phyloP scores from a whole-genome alignment of 2,329 filamentous ascomycete genomes.

The Zalaria sp. region DNA sequence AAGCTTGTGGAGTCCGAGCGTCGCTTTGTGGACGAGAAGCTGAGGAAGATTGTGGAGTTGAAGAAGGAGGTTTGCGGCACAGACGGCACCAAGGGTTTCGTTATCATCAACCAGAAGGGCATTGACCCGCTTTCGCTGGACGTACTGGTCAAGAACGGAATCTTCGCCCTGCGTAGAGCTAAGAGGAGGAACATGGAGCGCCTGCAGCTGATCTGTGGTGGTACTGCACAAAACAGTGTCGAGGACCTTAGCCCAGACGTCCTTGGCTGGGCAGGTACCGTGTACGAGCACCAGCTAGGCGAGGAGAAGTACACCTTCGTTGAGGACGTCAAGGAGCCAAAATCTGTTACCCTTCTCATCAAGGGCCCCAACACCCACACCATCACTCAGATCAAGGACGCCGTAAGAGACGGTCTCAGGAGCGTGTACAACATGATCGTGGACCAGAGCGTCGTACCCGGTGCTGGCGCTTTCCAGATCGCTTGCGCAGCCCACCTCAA shows the following conservation, averaged over 20 bases:
- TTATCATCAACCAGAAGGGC: slow-evolving; percentile 98
- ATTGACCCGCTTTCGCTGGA: slow-evolving; percentile 94
- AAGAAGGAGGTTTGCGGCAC: slow-evolving; percentile 96
- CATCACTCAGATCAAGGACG: slow-evolving; percentile 92
- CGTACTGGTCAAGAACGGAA: slow-evolving; percentile 94
- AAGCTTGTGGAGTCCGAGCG: slow-evolving; percentile 97
- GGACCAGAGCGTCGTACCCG: slow-evolving; percentile 89
- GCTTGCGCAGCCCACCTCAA: slow-evolving; percentile 78
- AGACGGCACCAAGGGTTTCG: slow-evolving; percentile 88
- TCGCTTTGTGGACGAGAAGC: slow-evolving; percentile 86
- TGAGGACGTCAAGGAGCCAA: slow-evolving; percentile 96
- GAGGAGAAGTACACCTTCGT: slow-evolving; percentile 99
- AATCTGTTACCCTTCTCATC: slow-evolving; percentile 93
- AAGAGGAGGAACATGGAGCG: slow-evolving; percentile 99
- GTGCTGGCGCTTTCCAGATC: slow-evolving; percentile 90
- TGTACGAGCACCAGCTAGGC: slow-evolving; percentile 93
- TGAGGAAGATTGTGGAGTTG: slow-evolving; percentile 92
- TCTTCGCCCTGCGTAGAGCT: slow-evolving; percentile 81
- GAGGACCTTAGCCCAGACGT: slow-evolving; percentile 80
- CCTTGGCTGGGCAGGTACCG: slow-evolving; percentile 87
- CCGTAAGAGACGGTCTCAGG: slow-evolving; percentile 83
- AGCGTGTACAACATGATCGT: slow-evolving; percentile 99
- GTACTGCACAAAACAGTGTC: slow-evolving; percentile 85
- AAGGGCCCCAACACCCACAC: slow-evolving; percentile 97
- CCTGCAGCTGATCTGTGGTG: slow-evolving; percentile 86